A percentile compares a stretch with the other conserved stretches of the same genome.
Evolutionary conservation across 257 asterid species (phyloP).

Genomic region (Hygrophila difformis): DNA sequence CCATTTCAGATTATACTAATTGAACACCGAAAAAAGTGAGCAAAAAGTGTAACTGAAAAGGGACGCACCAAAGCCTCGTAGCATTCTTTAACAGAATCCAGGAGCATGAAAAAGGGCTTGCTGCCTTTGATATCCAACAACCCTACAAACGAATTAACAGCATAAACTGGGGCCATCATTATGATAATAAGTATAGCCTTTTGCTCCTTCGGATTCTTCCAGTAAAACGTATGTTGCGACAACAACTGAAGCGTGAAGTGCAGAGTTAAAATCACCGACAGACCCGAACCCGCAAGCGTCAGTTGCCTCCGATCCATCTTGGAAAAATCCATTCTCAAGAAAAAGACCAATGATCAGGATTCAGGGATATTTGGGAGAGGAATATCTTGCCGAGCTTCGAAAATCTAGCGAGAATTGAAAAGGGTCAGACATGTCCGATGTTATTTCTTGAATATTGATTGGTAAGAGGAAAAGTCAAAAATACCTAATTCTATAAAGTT

Average conservation of each 20-base stretch:
- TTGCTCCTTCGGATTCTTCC: constrained; percentile 90
- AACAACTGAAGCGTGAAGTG: constrained; percentile 72
- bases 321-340: constrained; percentile 39
- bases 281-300: constrained; percentile 54
- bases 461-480: too few relatives aligned
- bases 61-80: constrained; percentile 70
- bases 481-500: too few relatives aligned
- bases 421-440: too few relatives aligned
- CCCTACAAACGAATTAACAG: constrained; percentile 61
- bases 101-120: constrained; percentile 46
- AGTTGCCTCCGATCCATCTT: constrained; percentile 62
- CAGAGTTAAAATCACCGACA: constrained; percentile 49
- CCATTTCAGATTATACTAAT: background rate
- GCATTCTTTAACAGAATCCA: constrained; percentile 66
- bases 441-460: too few relatives aligned
- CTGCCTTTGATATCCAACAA: constrained; percentile 55
- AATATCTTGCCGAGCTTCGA: too few relatives aligned
- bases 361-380: too few relatives aligned
- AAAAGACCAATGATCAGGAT: constrained; percentile 8
- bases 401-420: too few relatives aligned
- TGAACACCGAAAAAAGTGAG: background rate
- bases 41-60: background rate
- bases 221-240: constrained; percentile 74
- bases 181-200: constrained; percentile 58
- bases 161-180: constrained; percentile 74